These are phyloP conservation scores for Paramyrothecium roridum DNA, from an alignment of 2,329 filamentous ascomycete genomes.

Conservation along the genomic window DNA sequence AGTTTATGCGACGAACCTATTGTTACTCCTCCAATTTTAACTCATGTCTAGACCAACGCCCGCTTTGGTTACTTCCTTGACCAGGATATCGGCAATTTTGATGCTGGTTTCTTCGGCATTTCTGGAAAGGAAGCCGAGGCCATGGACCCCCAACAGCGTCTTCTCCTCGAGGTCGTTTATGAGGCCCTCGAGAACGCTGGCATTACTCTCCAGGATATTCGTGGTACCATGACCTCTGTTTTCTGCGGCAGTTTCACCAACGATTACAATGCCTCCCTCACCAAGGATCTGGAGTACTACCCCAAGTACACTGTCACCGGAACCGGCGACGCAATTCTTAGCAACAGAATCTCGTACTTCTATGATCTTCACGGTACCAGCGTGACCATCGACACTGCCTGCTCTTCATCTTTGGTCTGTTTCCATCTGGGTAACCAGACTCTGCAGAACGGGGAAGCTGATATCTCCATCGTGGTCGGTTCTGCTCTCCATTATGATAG, in stretches of 20 bases:
- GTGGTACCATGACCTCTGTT: slow-evolving; percentile 20
- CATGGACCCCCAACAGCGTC: slow-evolving; percentile 24
- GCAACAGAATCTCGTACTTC: slow-evolving; percentile 50
- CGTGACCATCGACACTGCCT: slow-evolving; percentile 47
- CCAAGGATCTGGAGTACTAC: slow-evolving; percentile 23
- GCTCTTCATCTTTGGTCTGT: slow-evolving; percentile 44
- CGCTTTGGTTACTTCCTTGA: slow-evolving; percentile 22
- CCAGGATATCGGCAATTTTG: slow-evolving; percentile 14
- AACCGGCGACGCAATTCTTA: slow-evolving; percentile 36
- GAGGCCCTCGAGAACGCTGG: slow-evolving; percentile 26
- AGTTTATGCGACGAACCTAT: neutral
- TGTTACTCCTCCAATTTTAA: neutral
- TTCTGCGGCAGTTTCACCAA: slow-evolving; percentile 26
- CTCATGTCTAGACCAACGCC: slow-evolving; percentile 8
- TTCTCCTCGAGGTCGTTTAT: slow-evolving; percentile 25
- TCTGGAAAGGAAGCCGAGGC: slow-evolving; percentile 13
- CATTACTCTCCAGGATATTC: slow-evolving; percentile 20
- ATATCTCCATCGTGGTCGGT: slow-evolving; percentile 18
- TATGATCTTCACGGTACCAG: slow-evolving; percentile 50
- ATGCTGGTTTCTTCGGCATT: slow-evolving; percentile 17
- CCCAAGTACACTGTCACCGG: slow-evolving; percentile 30
- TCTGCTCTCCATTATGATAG: slow-evolving; percentile 16
- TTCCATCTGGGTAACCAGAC: slow-evolving; percentile 36
- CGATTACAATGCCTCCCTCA: slow-evolving; percentile 19
- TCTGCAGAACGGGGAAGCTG: slow-evolving; percentile 8